Percentiles rank a stretch among this genome's conserved stretches.
Evolutionary conservation across 2,329 filamentous ascomycete genomes (phyloP).

Genomic region (Dothideomycetes sp.): DNA sequence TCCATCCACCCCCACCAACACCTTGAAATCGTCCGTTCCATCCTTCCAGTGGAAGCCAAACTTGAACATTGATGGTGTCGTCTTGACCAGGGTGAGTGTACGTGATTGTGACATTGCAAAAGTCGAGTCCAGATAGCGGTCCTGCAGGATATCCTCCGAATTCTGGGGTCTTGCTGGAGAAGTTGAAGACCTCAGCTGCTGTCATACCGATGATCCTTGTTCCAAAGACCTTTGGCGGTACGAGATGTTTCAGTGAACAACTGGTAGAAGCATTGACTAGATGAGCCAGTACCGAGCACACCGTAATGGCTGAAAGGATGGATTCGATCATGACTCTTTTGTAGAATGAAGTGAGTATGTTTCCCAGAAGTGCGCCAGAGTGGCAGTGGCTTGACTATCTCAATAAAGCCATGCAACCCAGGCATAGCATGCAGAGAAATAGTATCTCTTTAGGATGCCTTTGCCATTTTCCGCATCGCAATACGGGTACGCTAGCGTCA

Average conservation of each 20-base stretch:
- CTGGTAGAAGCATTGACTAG: not conserved
- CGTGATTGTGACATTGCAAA: constrained; percentile 27
- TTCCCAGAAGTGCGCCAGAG: too few relatives aligned
- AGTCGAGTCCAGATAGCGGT: constrained; percentile 9
- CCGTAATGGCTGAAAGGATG: too few relatives aligned
- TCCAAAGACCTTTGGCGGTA: constrained; percentile 1
- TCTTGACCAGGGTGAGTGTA: constrained; percentile 26
- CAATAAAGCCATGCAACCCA: too few relatives aligned
- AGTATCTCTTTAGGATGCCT: too few relatives aligned
- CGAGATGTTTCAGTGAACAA: constrained; percentile 1
- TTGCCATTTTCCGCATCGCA: too few relatives aligned
- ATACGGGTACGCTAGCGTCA: too few relatives aligned
- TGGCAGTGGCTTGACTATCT: too few relatives aligned
- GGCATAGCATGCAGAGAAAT: too few relatives aligned
- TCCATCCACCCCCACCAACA: constrained; percentile 27
- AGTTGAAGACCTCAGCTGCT: not conserved
- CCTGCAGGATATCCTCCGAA: not conserved
- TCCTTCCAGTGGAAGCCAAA: constrained; percentile 21
- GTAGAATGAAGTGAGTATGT: too few relatives aligned
- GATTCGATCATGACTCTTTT: too few relatives aligned
- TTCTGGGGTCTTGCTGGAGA: not conserved
- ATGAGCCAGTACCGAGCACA: too few relatives aligned
- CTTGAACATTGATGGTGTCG: constrained; percentile 22
- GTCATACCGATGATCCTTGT: not conserved
- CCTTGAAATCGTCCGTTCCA: constrained; percentile 27